A percentile compares a stretch with the other conserved stretches of the same genome.
These are phyloP conservation scores for Oryza australiensis DNA, from an alignment of 176 grass and related monocot species.

Conservation along the genomic window DNA sequence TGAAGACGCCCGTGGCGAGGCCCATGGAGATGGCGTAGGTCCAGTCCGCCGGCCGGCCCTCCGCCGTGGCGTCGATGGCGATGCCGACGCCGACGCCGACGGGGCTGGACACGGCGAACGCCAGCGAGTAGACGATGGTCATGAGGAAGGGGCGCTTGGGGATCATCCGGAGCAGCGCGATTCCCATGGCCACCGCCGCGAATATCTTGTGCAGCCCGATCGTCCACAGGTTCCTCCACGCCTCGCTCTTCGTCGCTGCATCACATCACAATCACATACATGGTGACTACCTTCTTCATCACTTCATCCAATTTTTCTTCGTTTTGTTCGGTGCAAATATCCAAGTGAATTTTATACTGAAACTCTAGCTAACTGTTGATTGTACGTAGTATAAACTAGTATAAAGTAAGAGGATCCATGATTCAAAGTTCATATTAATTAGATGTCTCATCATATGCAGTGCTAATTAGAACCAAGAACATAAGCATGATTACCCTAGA, in stretches of 20 bases:
- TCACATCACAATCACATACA: background rate
- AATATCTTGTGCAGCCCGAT: constrained; percentile 76
- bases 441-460: too few species aligned
- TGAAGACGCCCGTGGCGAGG: constrained; percentile 67
- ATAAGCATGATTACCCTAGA: too few species aligned
- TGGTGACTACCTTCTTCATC: too few species aligned
- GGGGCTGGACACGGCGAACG: constrained; percentile 63
- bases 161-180: constrained; percentile 62
- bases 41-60: constrained; percentile 57
- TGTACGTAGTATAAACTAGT: too few species aligned
- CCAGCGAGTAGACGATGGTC: constrained; percentile 56
- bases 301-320: too few species aligned
- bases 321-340: too few species aligned
- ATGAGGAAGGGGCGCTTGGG: constrained; percentile 52
- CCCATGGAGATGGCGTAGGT: constrained; percentile 70
- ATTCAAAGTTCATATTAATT: too few species aligned
- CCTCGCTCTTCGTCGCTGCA: constrained; percentile 43
- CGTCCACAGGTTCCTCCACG: constrained; percentile 84
- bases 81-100: constrained; percentile 66
- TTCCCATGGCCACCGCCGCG: constrained; percentile 75
- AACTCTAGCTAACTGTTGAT: too few species aligned
- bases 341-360: too few species aligned
- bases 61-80: constrained; percentile 50
- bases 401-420: too few species aligned
- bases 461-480: too few species aligned